Conservation (phyloP, 2,329 filamentous ascomycete genomes). For the Sarocladium strictum region DNA sequence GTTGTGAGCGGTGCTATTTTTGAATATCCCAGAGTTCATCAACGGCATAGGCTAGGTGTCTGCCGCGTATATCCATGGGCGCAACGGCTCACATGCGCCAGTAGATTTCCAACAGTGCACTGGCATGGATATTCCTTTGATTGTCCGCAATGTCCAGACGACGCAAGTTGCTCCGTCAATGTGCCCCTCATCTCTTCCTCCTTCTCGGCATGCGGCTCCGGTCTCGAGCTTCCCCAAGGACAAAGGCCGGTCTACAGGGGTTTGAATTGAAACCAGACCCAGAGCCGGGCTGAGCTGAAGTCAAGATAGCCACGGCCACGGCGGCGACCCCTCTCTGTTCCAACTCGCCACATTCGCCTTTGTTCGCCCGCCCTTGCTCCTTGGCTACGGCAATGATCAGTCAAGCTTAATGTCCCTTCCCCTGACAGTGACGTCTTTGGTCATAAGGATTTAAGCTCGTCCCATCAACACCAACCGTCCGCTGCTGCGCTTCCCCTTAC, state of each 20-base stretch:
- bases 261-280: neutral
- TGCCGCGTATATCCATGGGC: no score
- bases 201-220: neutral
- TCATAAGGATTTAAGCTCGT: neutral
- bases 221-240: neutral
- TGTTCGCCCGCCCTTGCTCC: neutral
- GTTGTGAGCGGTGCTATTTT: neutral
- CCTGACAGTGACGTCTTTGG: neutral
- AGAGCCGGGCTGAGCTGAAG: neutral
- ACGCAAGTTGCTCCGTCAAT: no score
- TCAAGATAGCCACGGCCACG: neutral
- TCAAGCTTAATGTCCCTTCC: slow-evolving; percentile 1
- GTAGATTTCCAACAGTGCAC: no score
- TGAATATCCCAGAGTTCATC: neutral
- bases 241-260: neutral
- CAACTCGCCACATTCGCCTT: neutral
- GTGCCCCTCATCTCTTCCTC: neutral
- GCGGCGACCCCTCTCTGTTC: slow-evolving; percentile 3
- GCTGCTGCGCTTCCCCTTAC: neutral
- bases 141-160: no score
- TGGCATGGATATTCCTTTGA: no score
- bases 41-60: no score
- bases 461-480: neutral
- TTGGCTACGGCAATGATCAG: neutral
- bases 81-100: no score